Percentiles rank a stretch among this genome's conserved stretches.
Conservation (phyloP, 371 early-diverging fungal species). For the Circinella minor region DNA sequence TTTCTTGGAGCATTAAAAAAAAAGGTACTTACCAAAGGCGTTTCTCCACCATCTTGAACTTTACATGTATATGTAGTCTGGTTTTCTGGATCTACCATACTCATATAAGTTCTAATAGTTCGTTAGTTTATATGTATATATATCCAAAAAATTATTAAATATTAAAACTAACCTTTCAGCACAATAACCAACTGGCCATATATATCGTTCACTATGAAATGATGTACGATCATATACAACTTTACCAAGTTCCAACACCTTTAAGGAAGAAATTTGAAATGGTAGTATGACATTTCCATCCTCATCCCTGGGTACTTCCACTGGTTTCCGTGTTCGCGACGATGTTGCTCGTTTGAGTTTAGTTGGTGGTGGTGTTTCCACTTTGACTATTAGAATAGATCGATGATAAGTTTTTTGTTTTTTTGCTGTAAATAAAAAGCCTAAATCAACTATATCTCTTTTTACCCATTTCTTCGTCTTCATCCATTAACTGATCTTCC, state of each 20-base stretch:
- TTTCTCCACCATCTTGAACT: conserved; percentile 82
- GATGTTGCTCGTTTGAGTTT: conserved; percentile 14
- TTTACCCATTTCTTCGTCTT: conserved; percentile 29
- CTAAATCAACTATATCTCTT: neutral
- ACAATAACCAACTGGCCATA: conserved; percentile 32
- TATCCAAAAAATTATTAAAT: too few species aligned
- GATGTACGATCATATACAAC: conserved; percentile 72
- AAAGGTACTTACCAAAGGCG: conserved; percentile 55
- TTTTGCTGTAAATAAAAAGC: neutral
- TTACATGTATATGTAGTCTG: conserved; percentile 75
- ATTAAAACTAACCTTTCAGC: conserved; percentile 20
- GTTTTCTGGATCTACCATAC: conserved; percentile 69
- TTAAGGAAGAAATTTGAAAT: conserved; percentile 72
- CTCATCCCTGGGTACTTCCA: conserved; percentile 64
- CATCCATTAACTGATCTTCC: conserved; percentile 24
- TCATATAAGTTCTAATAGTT: conserved; percentile 63
- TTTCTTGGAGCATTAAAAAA: too few species aligned
- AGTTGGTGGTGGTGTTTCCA: neutral
- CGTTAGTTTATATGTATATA: too few species aligned
- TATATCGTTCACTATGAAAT: conserved; percentile 57
- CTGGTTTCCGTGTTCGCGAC: conserved; percentile 18
- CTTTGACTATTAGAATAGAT: neutral
- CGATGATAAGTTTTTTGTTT: too few species aligned
- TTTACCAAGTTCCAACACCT: conserved; percentile 69
- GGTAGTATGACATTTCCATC: conserved; percentile 75